Conservation (phyloP, 176 grass and related monocot genomes). For the Bothriochloa decipiens region DNA sequence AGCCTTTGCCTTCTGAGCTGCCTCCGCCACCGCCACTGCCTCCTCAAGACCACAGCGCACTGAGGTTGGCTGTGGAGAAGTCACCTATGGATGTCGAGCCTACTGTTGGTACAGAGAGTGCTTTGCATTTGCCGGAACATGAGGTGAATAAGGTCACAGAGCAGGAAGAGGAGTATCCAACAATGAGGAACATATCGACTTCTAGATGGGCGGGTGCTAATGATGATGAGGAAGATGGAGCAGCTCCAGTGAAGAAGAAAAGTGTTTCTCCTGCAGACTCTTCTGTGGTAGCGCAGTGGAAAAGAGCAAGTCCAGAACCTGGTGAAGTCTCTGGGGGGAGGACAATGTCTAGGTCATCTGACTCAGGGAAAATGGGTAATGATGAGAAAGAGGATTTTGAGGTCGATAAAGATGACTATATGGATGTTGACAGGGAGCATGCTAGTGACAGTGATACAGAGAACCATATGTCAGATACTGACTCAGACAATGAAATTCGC, state of each 20-base stretch:
- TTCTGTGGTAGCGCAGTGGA: slow-evolving; percentile 31
- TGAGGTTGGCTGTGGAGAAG: slow-evolving; percentile 32
- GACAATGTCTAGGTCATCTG: slow-evolving; percentile 69
- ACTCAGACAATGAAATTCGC: slow-evolving; percentile 50
- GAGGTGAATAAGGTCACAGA: slow-evolving; percentile 43
- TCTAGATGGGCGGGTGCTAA: slow-evolving; percentile 87
- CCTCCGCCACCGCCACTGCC: slow-evolving; percentile 66
- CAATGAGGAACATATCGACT: slow-evolving; percentile 77
- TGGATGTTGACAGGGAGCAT: slow-evolving; percentile 71
- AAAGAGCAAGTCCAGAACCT: slow-evolving; percentile 77
- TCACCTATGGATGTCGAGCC: slow-evolving; percentile 49
- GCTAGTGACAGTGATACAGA: slow-evolving; percentile 40
- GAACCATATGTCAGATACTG: slow-evolving; percentile 40
- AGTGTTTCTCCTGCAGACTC: slow-evolving; percentile 39
- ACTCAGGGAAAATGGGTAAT: slow-evolving; percentile 61
- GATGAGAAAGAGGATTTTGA: slow-evolving; percentile 44
- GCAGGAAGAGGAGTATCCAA: slow-evolving; percentile 66
- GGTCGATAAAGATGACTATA: slow-evolving; percentile 57
- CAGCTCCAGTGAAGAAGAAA: slow-evolving; percentile 51
- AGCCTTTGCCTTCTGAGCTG: slow-evolving; percentile 38
- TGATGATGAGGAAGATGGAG: slow-evolving; percentile 51
- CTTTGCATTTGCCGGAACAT: slow-evolving; percentile 31
- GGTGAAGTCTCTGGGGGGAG: slow-evolving; percentile 76
- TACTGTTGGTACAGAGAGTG: slow-evolving; percentile 35
- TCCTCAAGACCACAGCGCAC: slow-evolving; percentile 23